These are phyloP conservation scores for Boletus speciosus DNA, from an alignment of 768 basidiomycete species.

Conservation along the genomic window DNA sequence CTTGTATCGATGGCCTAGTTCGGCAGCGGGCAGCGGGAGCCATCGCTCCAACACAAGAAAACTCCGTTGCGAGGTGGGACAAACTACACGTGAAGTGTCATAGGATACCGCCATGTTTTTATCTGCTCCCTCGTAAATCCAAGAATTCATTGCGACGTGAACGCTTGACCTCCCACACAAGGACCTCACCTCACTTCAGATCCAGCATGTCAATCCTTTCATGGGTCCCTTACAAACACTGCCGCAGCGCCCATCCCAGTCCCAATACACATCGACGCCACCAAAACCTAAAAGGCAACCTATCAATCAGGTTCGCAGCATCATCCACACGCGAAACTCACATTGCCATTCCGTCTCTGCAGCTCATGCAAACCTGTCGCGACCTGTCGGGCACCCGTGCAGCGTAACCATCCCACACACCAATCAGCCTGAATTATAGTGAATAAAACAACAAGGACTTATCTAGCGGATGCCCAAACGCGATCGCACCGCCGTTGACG, in stretches of 20 bases:
- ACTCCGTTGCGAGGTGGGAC: too few species aligned
- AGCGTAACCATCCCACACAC: conserved; percentile 42
- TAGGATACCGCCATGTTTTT: too few species aligned
- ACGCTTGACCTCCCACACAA: too few species aligned
- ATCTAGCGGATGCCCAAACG: conserved; percentile 82
- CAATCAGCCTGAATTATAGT: conserved; percentile 5
- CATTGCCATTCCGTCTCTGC: conserved; percentile 66
- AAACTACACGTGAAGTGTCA: too few species aligned
- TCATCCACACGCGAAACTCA: conserved; percentile 16
- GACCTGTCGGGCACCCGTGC: conserved; percentile 82
- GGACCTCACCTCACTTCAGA: too few species aligned
- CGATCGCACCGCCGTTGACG: conserved; percentile 89
- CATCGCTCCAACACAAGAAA: too few species aligned
- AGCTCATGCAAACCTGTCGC: conserved; percentile 80
- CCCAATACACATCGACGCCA: conserved; percentile 89
- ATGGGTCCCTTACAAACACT: conserved; percentile 58
- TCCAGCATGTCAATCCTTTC: not conserved
- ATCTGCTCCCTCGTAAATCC: too few species aligned
- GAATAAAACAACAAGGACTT: conserved; percentile 32
- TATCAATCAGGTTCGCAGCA: not conserved
- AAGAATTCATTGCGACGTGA: too few species aligned
- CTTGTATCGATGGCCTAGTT: too few species aligned
- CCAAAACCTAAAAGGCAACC: conserved; percentile 52
- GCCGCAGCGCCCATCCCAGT: conserved; percentile 91
- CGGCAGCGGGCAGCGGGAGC: too few species aligned